These are phyloP conservation scores for Pyrus pyrifolia DNA, from an alignment of 306 rosid genomes.

Conservation along the genomic window DNA sequence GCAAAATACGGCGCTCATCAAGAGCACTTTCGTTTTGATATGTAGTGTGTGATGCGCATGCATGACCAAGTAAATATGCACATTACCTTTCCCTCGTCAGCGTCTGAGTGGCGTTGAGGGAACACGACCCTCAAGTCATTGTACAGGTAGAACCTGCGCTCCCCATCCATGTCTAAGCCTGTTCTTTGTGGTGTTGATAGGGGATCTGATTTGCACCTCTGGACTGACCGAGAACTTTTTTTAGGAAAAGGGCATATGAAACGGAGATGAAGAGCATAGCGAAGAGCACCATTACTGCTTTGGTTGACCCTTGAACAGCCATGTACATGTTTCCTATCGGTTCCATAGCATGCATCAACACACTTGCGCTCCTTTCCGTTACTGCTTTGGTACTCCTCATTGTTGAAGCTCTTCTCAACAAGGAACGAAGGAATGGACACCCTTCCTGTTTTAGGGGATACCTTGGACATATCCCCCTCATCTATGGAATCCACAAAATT, in stretches of 20 bases:
- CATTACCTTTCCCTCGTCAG: constrained; percentile 98
- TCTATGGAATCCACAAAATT: constrained; percentile 33
- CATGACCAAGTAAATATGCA: background rate
- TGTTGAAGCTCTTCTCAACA: constrained; percentile 18
- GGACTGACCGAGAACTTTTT: constrained; percentile 40
- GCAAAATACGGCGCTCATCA: too few relatives aligned
- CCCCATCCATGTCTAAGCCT: constrained; percentile 42
- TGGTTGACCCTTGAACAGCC: constrained; percentile 52
- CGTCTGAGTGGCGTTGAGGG: constrained; percentile 93
- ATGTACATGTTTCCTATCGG: constrained; percentile 33
- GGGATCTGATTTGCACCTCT: constrained; percentile 39
- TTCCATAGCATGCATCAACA: constrained; percentile 41
- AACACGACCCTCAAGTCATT: constrained; percentile 88
- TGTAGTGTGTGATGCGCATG: background rate
- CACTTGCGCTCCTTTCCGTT: constrained; percentile 40
- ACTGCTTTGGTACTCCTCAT: constrained; percentile 27
- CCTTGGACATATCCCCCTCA: constrained; percentile 28
- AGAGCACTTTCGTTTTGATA: too few relatives aligned
- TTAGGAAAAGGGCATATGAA: constrained; percentile 73
- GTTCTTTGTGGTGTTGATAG: constrained; percentile 37
- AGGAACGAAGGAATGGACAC: constrained; percentile 15
- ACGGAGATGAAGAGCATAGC: constrained; percentile 94
- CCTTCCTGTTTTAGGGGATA: constrained; percentile 15
- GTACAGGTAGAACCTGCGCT: constrained; percentile 80
- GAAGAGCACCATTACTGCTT: constrained; percentile 56